These are phyloP conservation scores for Cucurbita argyrosperma DNA, from an alignment of 306 rosid species.

Conservation along the genomic window DNA sequence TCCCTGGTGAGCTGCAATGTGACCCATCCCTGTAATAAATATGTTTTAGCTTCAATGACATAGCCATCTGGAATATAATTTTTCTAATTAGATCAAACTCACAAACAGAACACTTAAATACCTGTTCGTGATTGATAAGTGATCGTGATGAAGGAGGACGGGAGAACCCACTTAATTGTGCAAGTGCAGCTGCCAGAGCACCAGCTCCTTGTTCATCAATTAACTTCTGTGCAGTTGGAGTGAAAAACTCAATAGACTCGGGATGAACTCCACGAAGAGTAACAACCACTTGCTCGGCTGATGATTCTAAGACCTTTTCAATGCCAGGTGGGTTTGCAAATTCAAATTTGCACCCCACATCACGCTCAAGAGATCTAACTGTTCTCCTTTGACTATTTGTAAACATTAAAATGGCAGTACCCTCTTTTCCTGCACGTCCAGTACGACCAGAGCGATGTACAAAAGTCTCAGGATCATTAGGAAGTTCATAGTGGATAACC, in stretches of 20 bases:
- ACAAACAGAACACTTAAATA: slow-evolving; percentile 5
- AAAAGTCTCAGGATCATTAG: slow-evolving; percentile 97
- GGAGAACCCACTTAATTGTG: slow-evolving; percentile 89
- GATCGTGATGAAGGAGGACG: slow-evolving; percentile 88
- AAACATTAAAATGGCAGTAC: slow-evolving; percentile 75
- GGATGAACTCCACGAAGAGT: slow-evolving; percentile 83
- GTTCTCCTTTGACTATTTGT: slow-evolving; percentile 92
- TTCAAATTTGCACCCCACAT: slow-evolving; percentile 85
- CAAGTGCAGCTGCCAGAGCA: slow-evolving; percentile 96
- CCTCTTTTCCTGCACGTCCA: slow-evolving; percentile 94
- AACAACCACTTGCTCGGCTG: slow-evolving; percentile 77
- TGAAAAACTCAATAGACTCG: slow-evolving; percentile 68
- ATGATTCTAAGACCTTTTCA: slow-evolving; percentile 64
- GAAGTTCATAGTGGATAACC: slow-evolving; percentile 96
- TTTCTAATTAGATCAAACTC: not conserved
- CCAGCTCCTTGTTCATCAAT: slow-evolving; percentile 67
- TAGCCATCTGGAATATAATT: not conserved
- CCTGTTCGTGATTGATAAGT: slow-evolving; percentile 82
- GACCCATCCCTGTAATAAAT: slow-evolving; percentile 72
- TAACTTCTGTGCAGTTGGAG: slow-evolving; percentile 71
- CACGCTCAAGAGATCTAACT: slow-evolving; percentile 90
- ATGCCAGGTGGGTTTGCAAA: slow-evolving; percentile 60
- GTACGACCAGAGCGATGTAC: slow-evolving; percentile 99
- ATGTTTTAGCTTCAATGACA: slow-evolving; percentile 7
- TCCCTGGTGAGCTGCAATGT: slow-evolving; percentile 76